Percentiles rank a stretch among this genome's conserved stretches.
phyloP scores from a whole-genome alignment of 495 filamentous ascomycete species.

The Amniculicola lignicola region DNA sequence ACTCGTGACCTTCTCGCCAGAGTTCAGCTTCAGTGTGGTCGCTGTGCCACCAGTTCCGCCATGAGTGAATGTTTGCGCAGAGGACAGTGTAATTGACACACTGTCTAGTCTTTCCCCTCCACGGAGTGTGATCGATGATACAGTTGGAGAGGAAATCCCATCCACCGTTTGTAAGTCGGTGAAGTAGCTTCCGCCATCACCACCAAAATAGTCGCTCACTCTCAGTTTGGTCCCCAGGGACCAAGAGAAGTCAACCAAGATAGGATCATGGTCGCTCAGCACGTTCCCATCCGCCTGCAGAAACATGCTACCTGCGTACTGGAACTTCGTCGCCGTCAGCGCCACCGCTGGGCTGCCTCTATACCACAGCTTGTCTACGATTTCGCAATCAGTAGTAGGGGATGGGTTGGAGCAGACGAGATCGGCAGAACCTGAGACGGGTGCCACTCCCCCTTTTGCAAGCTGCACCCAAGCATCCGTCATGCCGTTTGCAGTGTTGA shows the following conservation, averaged over 20 bases:
- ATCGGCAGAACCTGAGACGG: constrained; percentile 41
- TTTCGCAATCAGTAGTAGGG: constrained; percentile 52
- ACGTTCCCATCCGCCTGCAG: constrained; percentile 51
- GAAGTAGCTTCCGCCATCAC: constrained; percentile 55
- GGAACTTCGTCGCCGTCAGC: constrained; percentile 46
- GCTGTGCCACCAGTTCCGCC: constrained; percentile 53
- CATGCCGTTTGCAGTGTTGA: constrained; percentile 44
- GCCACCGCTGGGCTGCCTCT: constrained; percentile 48
- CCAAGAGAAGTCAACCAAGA: constrained; percentile 55
- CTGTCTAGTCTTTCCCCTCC: constrained; percentile 52
- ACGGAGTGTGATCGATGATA: constrained; percentile 46
- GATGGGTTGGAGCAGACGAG: constrained; percentile 50
- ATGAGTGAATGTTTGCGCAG: constrained; percentile 50
- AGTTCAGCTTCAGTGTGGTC: constrained; percentile 44
- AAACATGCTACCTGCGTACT: constrained; percentile 52
- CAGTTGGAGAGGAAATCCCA: constrained; percentile 39
- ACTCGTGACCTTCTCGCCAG: constrained; percentile 49
- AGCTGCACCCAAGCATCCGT: constrained; percentile 55
- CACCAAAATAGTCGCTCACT: constrained; percentile 52
- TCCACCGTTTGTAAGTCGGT: constrained; percentile 49
- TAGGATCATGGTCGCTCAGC: constrained; percentile 61
- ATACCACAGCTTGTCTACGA: constrained; percentile 63
- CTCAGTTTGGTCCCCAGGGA: constrained; percentile 42
- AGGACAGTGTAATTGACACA: constrained; percentile 48
- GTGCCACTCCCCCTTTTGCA: constrained; percentile 45